phyloP scores from a whole-genome alignment of 352 stramenopile species.

The Pythium chondricola region DNA sequence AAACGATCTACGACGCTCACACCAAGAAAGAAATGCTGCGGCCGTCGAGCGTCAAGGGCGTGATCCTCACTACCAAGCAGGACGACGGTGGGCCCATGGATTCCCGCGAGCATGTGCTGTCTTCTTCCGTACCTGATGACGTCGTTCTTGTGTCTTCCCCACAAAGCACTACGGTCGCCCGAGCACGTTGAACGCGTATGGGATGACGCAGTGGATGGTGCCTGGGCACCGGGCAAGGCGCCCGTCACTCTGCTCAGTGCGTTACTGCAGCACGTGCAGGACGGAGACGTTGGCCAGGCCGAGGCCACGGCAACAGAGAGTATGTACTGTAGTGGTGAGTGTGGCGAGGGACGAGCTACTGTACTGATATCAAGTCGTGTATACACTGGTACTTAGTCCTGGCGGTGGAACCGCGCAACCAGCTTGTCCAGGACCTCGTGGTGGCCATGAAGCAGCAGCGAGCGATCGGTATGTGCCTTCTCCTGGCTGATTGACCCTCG shows the following conservation, averaged over 20 bases:
- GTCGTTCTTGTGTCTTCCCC: neutral
- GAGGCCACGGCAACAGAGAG: constrained; percentile 41
- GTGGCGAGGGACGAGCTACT: neutral
- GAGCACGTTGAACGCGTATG: constrained; percentile 54
- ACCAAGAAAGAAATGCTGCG: constrained; percentile 27
- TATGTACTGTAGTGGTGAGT: too few species aligned
- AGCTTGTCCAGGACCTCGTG: constrained; percentile 58
- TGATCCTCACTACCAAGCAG: constrained; percentile 21
- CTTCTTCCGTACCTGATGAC: neutral
- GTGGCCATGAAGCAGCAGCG: constrained; percentile 54
- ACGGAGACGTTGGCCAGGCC: constrained; percentile 42
- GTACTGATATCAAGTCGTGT: neutral
- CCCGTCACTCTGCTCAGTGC: constrained; percentile 45
- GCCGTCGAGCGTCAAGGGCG: constrained; percentile 22
- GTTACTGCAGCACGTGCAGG: constrained; percentile 51
- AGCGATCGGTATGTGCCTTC: constrained; percentile 31
- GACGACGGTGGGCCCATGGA: constrained; percentile 9
- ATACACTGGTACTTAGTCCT: constrained; percentile 30
- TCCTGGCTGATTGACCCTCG: too few species aligned
- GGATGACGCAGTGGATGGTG: constrained; percentile 53
- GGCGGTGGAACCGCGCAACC: constrained; percentile 47
- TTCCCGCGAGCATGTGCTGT: neutral
- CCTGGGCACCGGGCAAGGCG: constrained; percentile 55
- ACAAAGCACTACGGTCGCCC: constrained; percentile 20
- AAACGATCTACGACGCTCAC: too few species aligned